Percentiles rank a stretch among this genome's conserved stretches.
Evolutionary conservation across 176 grass and related monocot genomes (phyloP).

Genomic region (Melocanna baccifera): DNA sequence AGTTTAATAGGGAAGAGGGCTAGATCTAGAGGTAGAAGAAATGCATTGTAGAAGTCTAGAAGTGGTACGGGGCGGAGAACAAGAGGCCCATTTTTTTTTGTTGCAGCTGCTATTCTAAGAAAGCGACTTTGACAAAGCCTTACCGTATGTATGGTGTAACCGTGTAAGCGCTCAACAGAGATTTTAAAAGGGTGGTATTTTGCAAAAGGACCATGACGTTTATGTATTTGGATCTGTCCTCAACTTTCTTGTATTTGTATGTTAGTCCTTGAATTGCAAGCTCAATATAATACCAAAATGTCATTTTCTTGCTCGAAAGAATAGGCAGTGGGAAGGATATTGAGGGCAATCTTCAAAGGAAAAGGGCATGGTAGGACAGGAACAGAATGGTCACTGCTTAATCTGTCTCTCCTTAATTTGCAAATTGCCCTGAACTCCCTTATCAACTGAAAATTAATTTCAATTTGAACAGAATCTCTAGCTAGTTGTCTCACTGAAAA

Average conservation of each 20-base stretch:
- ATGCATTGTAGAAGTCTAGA: too few species aligned
- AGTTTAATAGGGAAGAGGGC: too few species aligned
- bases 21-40: too few species aligned
- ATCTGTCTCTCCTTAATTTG: too few species aligned
- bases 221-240: background rate
- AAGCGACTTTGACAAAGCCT: slow-evolving; percentile 1
- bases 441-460: background rate
- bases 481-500: background rate
- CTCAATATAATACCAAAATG: background rate
- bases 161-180: background rate
- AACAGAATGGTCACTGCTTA: too few species aligned
- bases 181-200: background rate
- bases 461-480: background rate
- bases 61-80: too few species aligned
- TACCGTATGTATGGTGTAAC: slow-evolving; percentile 8
- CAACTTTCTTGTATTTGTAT: background rate
- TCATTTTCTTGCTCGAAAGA: background rate
- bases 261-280: background rate
- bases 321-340: background rate
- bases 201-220: background rate
- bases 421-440: too few species aligned
- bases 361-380: background rate
- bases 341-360: background rate
- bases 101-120: too few species aligned
- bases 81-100: too few species aligned